Evolutionary conservation across 768 basidiomycete species (phyloP).

Genomic region (Boletus reticulatus): DNA sequence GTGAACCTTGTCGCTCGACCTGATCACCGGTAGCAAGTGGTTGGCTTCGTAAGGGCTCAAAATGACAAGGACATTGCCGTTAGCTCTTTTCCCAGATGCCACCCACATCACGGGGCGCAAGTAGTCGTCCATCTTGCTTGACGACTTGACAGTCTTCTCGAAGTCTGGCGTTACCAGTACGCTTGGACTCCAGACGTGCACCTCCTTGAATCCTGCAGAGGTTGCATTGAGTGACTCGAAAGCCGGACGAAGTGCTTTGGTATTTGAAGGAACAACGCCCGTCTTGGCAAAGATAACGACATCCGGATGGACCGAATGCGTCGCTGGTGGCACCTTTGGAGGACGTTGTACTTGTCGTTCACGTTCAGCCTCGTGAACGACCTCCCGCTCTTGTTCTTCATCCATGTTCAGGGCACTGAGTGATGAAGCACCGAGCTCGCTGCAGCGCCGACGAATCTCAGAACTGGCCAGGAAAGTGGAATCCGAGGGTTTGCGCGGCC

Average conservation of each 20-base stretch:
- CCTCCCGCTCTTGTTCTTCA: conserved; percentile 44
- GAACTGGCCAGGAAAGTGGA: neutral
- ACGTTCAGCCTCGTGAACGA: conserved; percentile 42
- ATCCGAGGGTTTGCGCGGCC: neutral
- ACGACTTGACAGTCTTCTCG: conserved; percentile 5
- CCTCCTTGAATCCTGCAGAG: conserved; percentile 14
- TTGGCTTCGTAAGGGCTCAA: conserved; percentile 31
- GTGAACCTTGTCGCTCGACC: conserved; percentile 12
- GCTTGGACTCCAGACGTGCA: conserved; percentile 13
- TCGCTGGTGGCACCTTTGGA: conserved; percentile 19
- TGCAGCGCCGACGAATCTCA: conserved; percentile 1
- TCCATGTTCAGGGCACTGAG: neutral
- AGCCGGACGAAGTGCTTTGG: conserved; percentile 22
- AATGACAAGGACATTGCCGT: conserved; percentile 24
- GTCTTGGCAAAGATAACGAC: conserved; percentile 26
- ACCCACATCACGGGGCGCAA: conserved; percentile 5
- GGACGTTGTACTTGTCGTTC: conserved; percentile 42
- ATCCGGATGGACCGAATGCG: conserved; percentile 23
- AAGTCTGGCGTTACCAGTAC: conserved; percentile 18
- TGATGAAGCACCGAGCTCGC: conserved; percentile 5
- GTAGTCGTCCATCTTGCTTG: conserved; percentile 4
- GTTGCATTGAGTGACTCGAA: conserved; percentile 9
- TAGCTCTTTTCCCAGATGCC: neutral
- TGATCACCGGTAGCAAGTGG: conserved; percentile 36
- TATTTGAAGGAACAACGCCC: conserved; percentile 24